Conservation (phyloP, 169 alveolate genomes). For the Eimeria falciformis region DNA sequence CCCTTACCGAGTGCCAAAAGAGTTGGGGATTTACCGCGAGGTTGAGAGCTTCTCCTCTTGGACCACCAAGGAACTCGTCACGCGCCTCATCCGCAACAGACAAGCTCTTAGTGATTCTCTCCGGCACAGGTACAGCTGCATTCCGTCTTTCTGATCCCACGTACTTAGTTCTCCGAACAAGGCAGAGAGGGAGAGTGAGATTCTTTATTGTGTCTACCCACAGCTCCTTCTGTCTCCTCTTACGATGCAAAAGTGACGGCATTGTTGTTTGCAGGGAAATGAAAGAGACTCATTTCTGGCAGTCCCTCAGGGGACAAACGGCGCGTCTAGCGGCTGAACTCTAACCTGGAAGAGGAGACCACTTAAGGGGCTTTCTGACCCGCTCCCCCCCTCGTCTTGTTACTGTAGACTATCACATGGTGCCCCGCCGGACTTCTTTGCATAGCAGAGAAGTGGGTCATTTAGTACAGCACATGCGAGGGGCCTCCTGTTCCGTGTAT, state of each 20-base stretch:
- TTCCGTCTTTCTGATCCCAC: not conserved
- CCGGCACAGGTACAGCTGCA: conserved; percentile 7
- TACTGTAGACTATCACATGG: no score
- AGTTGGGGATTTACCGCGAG: conserved; percentile 50
- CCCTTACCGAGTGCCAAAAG: conserved; percentile 66
- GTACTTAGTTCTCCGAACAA: no score
- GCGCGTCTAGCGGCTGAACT: not conserved
- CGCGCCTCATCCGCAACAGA: conserved; percentile 76
- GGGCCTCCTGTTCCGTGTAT: no score
- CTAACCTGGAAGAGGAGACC: not conserved
- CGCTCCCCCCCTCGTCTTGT: not conserved
- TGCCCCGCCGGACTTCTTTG: no score
- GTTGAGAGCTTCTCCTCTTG: conserved; percentile 70
- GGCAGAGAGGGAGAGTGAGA: no score
- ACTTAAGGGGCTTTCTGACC: not conserved
- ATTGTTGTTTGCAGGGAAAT: not conserved
- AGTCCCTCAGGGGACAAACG: not conserved
- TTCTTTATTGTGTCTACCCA: not conserved
- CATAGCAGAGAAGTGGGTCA: no score
- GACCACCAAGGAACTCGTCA: conserved; percentile 79
- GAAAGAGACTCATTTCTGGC: conserved; percentile 39
- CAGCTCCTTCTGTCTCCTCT: not conserved
- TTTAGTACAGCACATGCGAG: no score
- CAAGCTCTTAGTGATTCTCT: conserved; percentile 73
- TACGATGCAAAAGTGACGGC: no score